These are phyloP conservation scores for Nakaseomyces kungkrabaensis DNA, from an alignment of 1,139 yeast species.

Conservation along the genomic window DNA sequence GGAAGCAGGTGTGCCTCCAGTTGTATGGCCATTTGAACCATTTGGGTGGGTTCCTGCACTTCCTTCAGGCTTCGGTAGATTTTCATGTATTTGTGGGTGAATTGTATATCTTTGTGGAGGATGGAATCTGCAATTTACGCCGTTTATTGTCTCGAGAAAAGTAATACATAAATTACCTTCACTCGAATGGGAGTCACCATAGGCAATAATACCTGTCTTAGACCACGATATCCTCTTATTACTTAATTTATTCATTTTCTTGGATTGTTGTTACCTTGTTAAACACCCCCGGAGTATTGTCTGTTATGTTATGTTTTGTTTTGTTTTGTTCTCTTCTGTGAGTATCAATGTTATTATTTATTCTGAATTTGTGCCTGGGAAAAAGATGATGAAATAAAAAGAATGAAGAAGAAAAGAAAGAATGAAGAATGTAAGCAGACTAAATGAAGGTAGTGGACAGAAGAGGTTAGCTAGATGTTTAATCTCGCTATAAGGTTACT, in stretches of 20 bases:
- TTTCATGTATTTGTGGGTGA: conserved; percentile 27
- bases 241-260: background rate
- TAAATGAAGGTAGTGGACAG: no score
- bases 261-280: background rate
- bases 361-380: no score
- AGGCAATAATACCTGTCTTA: conserved; percentile 29
- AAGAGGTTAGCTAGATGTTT: no score
- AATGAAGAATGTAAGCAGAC: no score
- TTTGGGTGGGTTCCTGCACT: conserved; percentile 2
- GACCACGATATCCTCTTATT: conserved; percentile 25
- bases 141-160: conserved; percentile 28
- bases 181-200: conserved; percentile 24
- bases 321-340: no score
- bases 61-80: conserved; percentile 3
- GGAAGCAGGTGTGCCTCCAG: conserved; percentile 6
- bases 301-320: background rate
- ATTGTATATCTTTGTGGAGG: conserved; percentile 26
- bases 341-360: no score
- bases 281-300: background rate
- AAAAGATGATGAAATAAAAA: no score
- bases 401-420: no score
- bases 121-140: conserved; percentile 31
- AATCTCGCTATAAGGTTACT: no score
- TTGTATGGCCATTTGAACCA: conserved; percentile 6
- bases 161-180: conserved; percentile 27